Evolutionary conservation across 768 basidiomycete species (phyloP), one percentile per base, ranked within the genome.

Genomic region (Infundibulicybe gibba): DNA sequence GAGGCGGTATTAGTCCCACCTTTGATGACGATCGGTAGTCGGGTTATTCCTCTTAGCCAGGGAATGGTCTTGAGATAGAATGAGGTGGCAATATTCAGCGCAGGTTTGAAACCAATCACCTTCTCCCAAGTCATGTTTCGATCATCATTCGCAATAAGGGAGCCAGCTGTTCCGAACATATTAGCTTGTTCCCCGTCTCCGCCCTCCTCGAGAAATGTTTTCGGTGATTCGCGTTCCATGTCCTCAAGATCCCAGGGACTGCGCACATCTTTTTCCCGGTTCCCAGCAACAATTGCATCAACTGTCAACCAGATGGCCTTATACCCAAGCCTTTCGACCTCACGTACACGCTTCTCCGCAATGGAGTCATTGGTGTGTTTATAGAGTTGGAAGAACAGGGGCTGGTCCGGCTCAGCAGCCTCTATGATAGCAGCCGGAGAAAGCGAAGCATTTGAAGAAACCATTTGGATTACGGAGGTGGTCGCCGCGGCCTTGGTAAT

Each of bases 251-350:
- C 49, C 75, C 74, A 85, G 10, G 80, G 77, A 48, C 75, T 78
- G 45, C 79, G 76, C 35, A 81, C 79, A 56, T 92, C 90, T 46
- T 75, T 68, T 63, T 92, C 90, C 40, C 92, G 76, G 54, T 92
- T 93, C 8, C 89, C 86, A 2, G 85, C 72, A 34, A 87, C 80
- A n/a, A 90, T 72, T 0, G 90, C 88, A 64, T 97, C 94, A 2
- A 95, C 93, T 2, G 94, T 97, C 45, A 97, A 71, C 62, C 91
- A 91, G 49, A 97, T 88, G 1, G 89, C 92, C 41, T 85, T 90
- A 65, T 87, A 94, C 0, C 91, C 90, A 3, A 89, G 65, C 25
- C 63, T 60, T 48, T 87, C 85, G 16, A 91, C 78, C 42, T 88
- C 81, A 40, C 75, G 73, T 13, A 97, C 76, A 21, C 89, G 79